Percentiles rank a stretch among this genome's conserved stretches.
Conservation (phyloP, 208 protist genomes). For the Trypanosoma congolense region DNA sequence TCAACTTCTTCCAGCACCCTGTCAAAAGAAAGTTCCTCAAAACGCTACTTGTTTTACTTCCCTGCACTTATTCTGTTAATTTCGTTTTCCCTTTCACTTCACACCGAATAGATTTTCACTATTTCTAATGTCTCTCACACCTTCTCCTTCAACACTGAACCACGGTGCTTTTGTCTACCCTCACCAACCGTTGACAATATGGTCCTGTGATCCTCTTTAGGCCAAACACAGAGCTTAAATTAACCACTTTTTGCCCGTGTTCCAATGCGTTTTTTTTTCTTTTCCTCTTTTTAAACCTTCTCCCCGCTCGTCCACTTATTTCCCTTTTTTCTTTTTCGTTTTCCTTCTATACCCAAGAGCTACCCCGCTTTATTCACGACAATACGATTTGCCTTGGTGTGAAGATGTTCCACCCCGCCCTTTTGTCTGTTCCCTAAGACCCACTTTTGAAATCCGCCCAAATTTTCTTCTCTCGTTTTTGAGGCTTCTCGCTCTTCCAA, state of each 20-base stretch:
- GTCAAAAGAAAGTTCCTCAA: no score
- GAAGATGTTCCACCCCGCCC: not conserved
- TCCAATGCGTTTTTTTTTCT: not conserved
- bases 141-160: no score
- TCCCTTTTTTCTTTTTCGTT: not conserved
- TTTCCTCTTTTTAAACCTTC: not conserved
- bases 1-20: no score
- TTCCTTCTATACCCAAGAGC: not conserved
- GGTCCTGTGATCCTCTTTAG: no score
- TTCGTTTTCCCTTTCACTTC: no score
- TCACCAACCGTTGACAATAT: no score
- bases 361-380: not conserved
- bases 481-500: not conserved
- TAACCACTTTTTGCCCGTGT: not conserved
- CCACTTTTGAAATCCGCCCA: not conserved
- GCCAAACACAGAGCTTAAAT: no score
- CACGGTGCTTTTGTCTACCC: no score
- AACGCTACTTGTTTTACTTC: no score
- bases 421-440: not conserved
- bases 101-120: no score
- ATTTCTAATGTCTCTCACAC: no score
- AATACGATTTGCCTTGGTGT: not conserved
- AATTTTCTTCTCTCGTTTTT: conserved; percentile 3
- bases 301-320: not conserved
- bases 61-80: no score